These are phyloP conservation scores for Skeletonema potamos DNA, from an alignment of 108 stramenopile genomes.

Conservation along the genomic window DNA sequence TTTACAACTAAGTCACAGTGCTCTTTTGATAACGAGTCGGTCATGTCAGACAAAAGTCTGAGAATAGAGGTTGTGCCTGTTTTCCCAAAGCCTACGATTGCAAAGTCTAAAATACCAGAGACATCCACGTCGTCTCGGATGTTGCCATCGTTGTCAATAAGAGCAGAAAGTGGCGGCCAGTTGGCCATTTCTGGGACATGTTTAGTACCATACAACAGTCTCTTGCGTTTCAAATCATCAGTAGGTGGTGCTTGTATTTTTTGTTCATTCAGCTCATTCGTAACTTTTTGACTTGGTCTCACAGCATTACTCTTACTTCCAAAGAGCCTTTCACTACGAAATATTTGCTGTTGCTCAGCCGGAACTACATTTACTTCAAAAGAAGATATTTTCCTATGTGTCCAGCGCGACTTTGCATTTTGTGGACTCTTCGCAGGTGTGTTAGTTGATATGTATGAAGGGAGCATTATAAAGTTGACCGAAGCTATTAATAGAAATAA, in stretches of 20 bases:
- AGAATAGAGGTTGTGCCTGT: conserved; percentile 18
- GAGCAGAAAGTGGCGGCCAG: background rate
- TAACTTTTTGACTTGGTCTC: background rate
- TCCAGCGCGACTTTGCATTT: background rate
- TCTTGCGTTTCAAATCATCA: background rate
- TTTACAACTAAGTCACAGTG: background rate
- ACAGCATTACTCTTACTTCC: background rate
- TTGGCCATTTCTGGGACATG: background rate
- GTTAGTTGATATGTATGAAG: background rate
- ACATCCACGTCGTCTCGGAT: background rate
- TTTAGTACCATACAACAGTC: background rate
- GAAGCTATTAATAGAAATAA: background rate
- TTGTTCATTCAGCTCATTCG: background rate
- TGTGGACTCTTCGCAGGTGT: background rate
- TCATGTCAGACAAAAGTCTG: background rate
- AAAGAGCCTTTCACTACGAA: background rate
- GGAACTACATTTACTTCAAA: background rate
- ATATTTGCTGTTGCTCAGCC: background rate
- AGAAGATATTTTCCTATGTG: background rate
- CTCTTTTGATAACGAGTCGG: background rate
- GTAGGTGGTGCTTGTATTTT: background rate
- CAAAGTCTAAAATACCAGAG: background rate
- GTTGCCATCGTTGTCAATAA: background rate
- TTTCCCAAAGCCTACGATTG: conserved; percentile 3
- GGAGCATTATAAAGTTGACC: background rate